These are phyloP conservation scores for Kluyveromyces sp. DNA, from an alignment of 1,139 yeast genomes.

Conservation along the genomic window DNA sequence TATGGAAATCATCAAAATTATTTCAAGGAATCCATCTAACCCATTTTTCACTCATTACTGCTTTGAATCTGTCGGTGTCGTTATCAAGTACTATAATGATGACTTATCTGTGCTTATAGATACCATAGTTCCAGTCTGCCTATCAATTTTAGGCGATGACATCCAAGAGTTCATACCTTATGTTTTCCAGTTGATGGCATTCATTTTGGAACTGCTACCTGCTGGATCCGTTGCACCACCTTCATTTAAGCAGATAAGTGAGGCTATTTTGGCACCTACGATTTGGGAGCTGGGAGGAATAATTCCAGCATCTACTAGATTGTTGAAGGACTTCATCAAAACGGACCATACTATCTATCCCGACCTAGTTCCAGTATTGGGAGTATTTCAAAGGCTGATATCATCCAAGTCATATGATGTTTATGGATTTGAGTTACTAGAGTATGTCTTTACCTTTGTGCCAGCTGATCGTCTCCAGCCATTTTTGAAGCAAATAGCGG, in stretches of 20 bases:
- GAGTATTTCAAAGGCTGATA: slow-evolving; percentile 91
- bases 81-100: slow-evolving; percentile 48
- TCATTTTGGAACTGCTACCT: slow-evolving; percentile 61
- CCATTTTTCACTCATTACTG: slow-evolving; percentile 88
- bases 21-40: slow-evolving; percentile 86
- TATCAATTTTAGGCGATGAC: slow-evolving; percentile 68
- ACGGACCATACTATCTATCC: slow-evolving; percentile 52
- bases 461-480: slow-evolving; percentile 45
- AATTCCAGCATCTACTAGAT: slow-evolving; percentile 83
- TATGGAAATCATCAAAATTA: slow-evolving; percentile 58
- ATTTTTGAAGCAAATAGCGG: slow-evolving; percentile 67
- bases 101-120: slow-evolving; percentile 44
- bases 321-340: slow-evolving; percentile 63
- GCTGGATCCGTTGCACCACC: slow-evolving; percentile 46
- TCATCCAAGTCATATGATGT: slow-evolving; percentile 76
- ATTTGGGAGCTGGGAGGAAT: slow-evolving; percentile 94
- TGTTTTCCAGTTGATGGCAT: slow-evolving; percentile 81
- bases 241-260: slow-evolving; percentile 57
- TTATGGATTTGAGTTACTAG: slow-evolving; percentile 79
- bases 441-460: slow-evolving; percentile 54
- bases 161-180: slow-evolving; percentile 94
- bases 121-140: slow-evolving; percentile 57
- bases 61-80: slow-evolving; percentile 79
- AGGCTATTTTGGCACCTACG: slow-evolving; percentile 78
- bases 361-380: slow-evolving; percentile 69